Evolutionary conservation across 768 basidiomycete species (phyloP), one percentile per base, ranked within the genome.

Genomic region (Rubroboletus pulcherrimus): DNA sequence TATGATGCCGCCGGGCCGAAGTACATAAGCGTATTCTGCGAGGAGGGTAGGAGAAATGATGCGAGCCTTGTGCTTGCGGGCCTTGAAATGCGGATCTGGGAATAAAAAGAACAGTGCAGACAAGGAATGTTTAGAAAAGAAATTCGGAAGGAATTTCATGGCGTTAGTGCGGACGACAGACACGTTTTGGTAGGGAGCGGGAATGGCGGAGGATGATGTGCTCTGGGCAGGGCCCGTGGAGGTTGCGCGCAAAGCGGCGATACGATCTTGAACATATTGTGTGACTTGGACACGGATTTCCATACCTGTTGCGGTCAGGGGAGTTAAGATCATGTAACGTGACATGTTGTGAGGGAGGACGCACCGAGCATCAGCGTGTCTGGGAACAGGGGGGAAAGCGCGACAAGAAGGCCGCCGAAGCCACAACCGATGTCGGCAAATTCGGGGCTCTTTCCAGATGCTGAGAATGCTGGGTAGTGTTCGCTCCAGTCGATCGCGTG

Each of bases 121-220:
- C 37, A 99, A 78, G 59, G 96, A 96, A 54, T 86, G 86, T 68
- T 95, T 94, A 24, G 80, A 68, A 72, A 99, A 97, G 73, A 93
- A 98, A 73, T 98, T 98, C 7, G 95, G 91, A 53, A 98, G 79
- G 72, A 98, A 98, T 75, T 98, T 98, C 95, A 98, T 98, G 45
- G 93, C 89, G 70, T 99, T 99, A 14, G 91, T 95, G 48, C 97
- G 87, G 59, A 97, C 89, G 59, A 98, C 84, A 35, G 93, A 93
- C 52, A 97, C 83, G 70, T 98, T 98, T 63, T 91, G 84, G 71
- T 85, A 93, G 41, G 82, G 79, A 2, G 79, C 73, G 1, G 76
- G 66, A 9, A 64, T 39, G 19, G 69, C 40, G 9, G 70, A 63
- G 31, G 69, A 51, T 41, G 65, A 52, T 53, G 57, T 7, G 71